Percentiles rank a stretch among this genome's conserved stretches.
phyloP scores from a whole-genome alignment of 228 moss, liverwort and hornwort species.

The Sphagnum magellanicum region DNA sequence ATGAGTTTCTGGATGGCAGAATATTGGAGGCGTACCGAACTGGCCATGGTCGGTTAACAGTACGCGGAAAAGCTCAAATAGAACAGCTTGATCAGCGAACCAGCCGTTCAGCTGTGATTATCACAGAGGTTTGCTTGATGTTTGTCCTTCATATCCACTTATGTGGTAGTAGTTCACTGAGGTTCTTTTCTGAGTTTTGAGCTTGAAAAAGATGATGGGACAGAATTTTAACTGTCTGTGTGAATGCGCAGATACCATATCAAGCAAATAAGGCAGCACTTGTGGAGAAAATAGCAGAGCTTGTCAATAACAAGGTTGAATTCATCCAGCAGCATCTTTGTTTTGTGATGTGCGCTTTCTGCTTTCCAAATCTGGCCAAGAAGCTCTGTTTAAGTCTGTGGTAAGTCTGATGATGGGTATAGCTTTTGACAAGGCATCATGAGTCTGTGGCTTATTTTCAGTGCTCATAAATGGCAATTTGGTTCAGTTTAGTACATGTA shows the following conservation, averaged over 20 bases:
- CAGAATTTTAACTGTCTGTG: not conserved
- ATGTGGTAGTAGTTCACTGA: no score
- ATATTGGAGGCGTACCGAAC: slow-evolving; percentile 84
- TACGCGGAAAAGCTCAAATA: slow-evolving; percentile 82
- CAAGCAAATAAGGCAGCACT: slow-evolving; percentile 92
- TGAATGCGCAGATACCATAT: slow-evolving; percentile 70
- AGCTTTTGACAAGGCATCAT: no score
- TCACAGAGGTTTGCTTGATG: slow-evolving; percentile 58
- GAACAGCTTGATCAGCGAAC: slow-evolving; percentile 84
- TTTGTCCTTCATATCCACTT: not conserved
- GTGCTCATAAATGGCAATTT: no score
- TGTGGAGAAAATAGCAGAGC: slow-evolving; percentile 94
- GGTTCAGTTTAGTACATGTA: no score
- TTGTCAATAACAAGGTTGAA: slow-evolving; percentile 84
- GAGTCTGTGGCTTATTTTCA: no score
- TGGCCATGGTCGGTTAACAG: slow-evolving; percentile 84
- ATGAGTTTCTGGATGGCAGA: slow-evolving; percentile 25
- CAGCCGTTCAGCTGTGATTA: slow-evolving; percentile 84
- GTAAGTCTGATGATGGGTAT: no score
- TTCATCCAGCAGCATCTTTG: not conserved
- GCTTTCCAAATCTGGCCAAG: no score
- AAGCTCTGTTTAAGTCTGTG: no score
- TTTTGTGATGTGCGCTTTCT: no score
- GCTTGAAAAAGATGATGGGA: no score
- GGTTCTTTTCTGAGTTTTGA: no score